phyloP scores from a whole-genome alignment of 352 stramenopile genomes.

The Phytopythium chamaehyphon region DNA sequence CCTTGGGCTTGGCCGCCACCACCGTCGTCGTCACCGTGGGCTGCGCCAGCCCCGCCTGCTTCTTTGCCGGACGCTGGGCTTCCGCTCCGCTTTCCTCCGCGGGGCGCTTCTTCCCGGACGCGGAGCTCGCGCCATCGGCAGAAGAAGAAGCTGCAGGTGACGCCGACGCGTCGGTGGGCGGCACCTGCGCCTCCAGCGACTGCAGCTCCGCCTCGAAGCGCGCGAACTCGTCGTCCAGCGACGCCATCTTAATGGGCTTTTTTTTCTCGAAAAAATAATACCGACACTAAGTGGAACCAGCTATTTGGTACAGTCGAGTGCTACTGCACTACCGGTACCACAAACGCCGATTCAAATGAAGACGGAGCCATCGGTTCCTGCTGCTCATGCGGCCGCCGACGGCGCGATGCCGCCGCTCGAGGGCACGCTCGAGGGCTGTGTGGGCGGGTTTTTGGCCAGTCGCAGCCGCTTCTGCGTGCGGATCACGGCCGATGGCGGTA shows the following conservation, averaged over 20 bases:
- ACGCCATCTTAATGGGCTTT: conserved; percentile 35
- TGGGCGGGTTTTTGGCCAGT: conserved; percentile 36
- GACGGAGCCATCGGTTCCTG: too few species aligned
- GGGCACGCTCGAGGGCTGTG: conserved; percentile 39
- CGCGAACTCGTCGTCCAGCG: conserved; percentile 79
- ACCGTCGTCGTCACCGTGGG: conserved; percentile 15
- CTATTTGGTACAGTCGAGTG: too few species aligned
- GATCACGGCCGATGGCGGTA: conserved; percentile 27
- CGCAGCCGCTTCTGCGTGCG: conserved; percentile 33
- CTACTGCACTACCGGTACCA: too few species aligned
- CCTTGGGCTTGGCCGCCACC: conserved; percentile 40
- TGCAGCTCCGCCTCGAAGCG: conserved; percentile 81
- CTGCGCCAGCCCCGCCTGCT: conserved; percentile 12
- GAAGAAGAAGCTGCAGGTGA: background rate
- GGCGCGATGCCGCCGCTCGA: conserved; percentile 14
- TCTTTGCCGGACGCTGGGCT: conserved; percentile 22
- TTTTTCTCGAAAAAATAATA: too few species aligned
- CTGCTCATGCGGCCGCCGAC: background rate
- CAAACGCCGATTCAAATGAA: too few species aligned
- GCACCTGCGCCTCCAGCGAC: conserved; percentile 52
- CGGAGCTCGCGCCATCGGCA: background rate
- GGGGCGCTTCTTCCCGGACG: conserved; percentile 26
- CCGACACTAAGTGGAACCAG: too few species aligned
- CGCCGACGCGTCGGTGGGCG: background rate
- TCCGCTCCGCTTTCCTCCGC: conserved; percentile 12